A percentile compares a stretch with the other conserved stretches of the same genome.
Conservation (phyloP, 345 rosid species). For the Eucalyptus virginea region DNA sequence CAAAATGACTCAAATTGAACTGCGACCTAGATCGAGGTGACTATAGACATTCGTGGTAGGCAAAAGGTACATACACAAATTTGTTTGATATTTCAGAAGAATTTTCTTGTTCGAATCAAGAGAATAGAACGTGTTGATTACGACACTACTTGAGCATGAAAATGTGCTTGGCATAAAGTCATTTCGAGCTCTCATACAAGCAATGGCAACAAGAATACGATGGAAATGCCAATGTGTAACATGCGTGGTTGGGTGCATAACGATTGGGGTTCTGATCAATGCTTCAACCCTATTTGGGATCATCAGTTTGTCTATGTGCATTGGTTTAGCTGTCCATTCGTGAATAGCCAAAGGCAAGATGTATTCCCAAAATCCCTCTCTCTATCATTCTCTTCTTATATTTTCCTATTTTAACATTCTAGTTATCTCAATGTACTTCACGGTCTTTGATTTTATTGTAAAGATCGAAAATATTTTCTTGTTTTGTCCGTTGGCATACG, state of each 20-base stretch:
- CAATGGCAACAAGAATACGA: background rate
- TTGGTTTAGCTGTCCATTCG: background rate
- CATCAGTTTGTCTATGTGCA: background rate
- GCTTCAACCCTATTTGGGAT: background rate
- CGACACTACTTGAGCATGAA: background rate
- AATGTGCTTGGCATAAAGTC: background rate
- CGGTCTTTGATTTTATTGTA: background rate
- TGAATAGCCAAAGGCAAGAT: background rate
- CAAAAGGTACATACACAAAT: background rate
- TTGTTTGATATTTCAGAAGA: background rate
- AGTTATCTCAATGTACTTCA: background rate
- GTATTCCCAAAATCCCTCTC: background rate
- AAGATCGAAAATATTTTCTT: background rate
- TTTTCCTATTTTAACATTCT: background rate
- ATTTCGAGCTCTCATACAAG: background rate
- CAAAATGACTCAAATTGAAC: background rate
- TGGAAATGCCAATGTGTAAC: background rate
- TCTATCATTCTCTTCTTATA: background rate
- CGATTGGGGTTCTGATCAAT: background rate
- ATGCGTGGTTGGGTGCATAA: background rate
- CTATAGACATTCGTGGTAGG: background rate
- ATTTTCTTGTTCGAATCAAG: background rate
- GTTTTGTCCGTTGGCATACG: background rate
- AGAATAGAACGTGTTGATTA: background rate
- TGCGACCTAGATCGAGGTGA: background rate